Percentiles rank a stretch among this genome's conserved stretches.
These are phyloP conservation scores for Penicillium sp. DNA, from an alignment of 2,329 filamentous ascomycete species.

Conservation along the genomic window DNA sequence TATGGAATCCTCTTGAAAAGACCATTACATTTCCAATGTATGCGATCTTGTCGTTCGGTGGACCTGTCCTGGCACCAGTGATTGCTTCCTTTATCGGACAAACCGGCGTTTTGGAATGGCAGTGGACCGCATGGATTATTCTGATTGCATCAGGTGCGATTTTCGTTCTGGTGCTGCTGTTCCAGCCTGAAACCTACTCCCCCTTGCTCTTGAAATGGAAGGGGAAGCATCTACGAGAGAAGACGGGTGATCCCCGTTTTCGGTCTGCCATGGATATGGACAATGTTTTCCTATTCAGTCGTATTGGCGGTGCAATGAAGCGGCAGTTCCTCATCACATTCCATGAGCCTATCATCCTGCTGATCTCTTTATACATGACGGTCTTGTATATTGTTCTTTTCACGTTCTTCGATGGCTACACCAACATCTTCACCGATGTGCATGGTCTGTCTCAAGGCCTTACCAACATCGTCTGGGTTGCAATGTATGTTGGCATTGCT, in stretches of 20 bases:
- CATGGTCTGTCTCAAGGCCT: slow-evolving; percentile 51
- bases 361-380: slow-evolving; percentile 37
- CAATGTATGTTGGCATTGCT: slow-evolving; percentile 50
- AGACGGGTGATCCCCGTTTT: slow-evolving; percentile 50
- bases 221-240: slow-evolving; percentile 41
- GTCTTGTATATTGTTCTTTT: slow-evolving; percentile 41
- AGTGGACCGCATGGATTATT: slow-evolving; percentile 51
- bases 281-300: slow-evolving; percentile 43
- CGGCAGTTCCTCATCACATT: slow-evolving; percentile 54
- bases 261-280: slow-evolving; percentile 50
- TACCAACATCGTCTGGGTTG: slow-evolving; percentile 54
- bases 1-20: slow-evolving; percentile 52
- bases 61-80: slow-evolving; percentile 28
- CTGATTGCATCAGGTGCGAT: slow-evolving; percentile 40
- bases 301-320: slow-evolving; percentile 48
- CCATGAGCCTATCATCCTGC: slow-evolving; percentile 44
- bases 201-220: slow-evolving; percentile 50
- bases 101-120: slow-evolving; percentile 25
- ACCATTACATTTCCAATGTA: slow-evolving; percentile 55
- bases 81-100: slow-evolving; percentile 27
- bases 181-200: slow-evolving; percentile 55
- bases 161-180: slow-evolving; percentile 42
- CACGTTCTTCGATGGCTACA: slow-evolving; percentile 50
- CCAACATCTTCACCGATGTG: slow-evolving; percentile 54
- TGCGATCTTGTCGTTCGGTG: slow-evolving; percentile 48